Evolutionary conservation across 2,329 filamentous ascomycete species (phyloP).

Genomic region (Alternaria brassicae): DNA sequence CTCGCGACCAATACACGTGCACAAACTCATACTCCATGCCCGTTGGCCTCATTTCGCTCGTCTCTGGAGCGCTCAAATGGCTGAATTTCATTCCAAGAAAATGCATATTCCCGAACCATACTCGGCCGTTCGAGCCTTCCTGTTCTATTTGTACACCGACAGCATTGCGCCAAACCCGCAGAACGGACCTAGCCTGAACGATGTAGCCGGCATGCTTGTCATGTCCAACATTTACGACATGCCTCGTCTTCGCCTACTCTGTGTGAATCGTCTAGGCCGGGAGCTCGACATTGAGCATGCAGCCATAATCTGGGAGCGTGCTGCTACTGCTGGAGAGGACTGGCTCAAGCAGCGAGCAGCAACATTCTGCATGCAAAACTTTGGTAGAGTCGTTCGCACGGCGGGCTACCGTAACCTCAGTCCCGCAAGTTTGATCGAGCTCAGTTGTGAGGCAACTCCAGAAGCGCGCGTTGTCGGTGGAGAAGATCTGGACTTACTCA

Average conservation of each 20-base stretch:
- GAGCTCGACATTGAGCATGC: conserved; percentile 95
- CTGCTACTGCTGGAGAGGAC: conserved; percentile 86
- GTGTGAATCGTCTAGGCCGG: conserved; percentile 85
- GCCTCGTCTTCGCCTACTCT: conserved; percentile 86
- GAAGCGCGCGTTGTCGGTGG: conserved; percentile 91
- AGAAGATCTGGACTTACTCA: conserved; percentile 75
- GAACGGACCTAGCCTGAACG: conserved; percentile 69
- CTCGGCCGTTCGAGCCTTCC: conserved; percentile 88
- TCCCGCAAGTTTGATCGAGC: conserved; percentile 80
- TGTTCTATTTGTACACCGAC: conserved; percentile 97
- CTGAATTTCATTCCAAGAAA: conserved; percentile 93
- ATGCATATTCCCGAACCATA: conserved; percentile 99
- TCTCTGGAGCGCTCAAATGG: conserved; percentile 92
- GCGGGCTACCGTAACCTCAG: conserved; percentile 83
- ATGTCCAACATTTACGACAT: conserved; percentile 99
- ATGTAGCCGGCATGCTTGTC: conserved; percentile 92
- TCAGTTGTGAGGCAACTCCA: conserved; percentile 91
- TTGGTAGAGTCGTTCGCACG: conserved; percentile 92
- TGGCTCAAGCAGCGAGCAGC: conserved; percentile 92
- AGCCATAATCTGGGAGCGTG: conserved; percentile 95
- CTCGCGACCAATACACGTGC: conserved; percentile 88
- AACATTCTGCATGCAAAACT: conserved; percentile 87
- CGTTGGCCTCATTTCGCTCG: conserved; percentile 97
- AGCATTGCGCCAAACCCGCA: conserved; percentile 66
- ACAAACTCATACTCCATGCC: conserved; percentile 90